Evolutionary conservation across 2,329 filamentous ascomycete species (phyloP).

Genomic region (Tolypocladium tundrense): DNA sequence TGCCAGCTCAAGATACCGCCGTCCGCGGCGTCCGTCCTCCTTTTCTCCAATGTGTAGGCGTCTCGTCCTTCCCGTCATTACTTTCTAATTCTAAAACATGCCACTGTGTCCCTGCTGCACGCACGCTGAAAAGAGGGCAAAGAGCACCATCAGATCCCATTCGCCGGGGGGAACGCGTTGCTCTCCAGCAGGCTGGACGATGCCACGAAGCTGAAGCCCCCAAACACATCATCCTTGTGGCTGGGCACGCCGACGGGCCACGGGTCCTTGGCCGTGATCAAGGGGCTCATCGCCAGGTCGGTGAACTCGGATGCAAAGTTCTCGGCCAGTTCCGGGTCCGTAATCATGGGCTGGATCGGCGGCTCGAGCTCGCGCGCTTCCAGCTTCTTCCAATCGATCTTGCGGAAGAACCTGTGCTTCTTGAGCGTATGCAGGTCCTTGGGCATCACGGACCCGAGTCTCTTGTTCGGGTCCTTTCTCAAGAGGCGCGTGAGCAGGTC

Average conservation of each 20-base stretch:
- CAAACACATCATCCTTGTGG: constrained; percentile 45
- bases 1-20: background rate
- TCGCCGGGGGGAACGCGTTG: constrained; percentile 25
- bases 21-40: background rate
- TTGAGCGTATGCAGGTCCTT: constrained; percentile 82
- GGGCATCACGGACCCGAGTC: constrained; percentile 78
- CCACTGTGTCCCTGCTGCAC: background rate
- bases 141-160: constrained; percentile 1
- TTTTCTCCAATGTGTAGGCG: background rate
- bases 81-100: background rate
- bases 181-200: constrained; percentile 46
- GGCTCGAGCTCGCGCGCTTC: constrained; percentile 74
- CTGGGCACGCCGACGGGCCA: constrained; percentile 25
- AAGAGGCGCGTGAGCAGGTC: constrained; percentile 84
- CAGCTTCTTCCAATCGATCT: constrained; percentile 88
- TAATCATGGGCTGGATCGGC: constrained; percentile 87
- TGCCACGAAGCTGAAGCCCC: constrained; percentile 55
- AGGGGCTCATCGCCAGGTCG: constrained; percentile 67
- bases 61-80: background rate
- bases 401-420: constrained; percentile 90
- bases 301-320: constrained; percentile 96
- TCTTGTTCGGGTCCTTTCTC: constrained; percentile 84
- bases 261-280: constrained; percentile 36
- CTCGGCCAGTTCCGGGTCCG: constrained; percentile 89
- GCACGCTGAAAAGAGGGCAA: background rate